Conservation (phyloP, 495 filamentous ascomycete genomes). For the Lindgomyces ingoldianus region DNA sequence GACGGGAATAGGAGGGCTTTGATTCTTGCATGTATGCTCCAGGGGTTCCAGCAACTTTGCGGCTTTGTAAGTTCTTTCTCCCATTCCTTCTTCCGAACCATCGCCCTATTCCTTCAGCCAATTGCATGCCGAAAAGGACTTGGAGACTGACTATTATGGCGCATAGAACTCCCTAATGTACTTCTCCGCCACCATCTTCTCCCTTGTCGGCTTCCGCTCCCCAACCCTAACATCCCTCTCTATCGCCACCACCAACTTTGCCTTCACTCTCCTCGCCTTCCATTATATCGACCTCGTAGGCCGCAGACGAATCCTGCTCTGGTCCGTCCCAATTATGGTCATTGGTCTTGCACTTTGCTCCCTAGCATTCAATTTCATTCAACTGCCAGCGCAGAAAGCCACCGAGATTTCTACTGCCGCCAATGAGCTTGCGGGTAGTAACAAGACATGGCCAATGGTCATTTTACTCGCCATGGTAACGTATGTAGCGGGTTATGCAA, state of each 20-base stretch:
- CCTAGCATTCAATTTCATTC: constrained; percentile 65
- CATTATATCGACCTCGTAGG: constrained; percentile 78
- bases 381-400: constrained; percentile 42
- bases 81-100: not conserved
- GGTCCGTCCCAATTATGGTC: constrained; percentile 83
- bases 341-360: constrained; percentile 67
- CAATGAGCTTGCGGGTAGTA: not conserved
- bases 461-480: constrained; percentile 72
- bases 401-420: not conserved
- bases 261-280: constrained; percentile 76
- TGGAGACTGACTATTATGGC: not conserved
- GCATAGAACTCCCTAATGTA: constrained; percentile 87
- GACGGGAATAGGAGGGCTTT: constrained; percentile 69
- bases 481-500: constrained; percentile 84
- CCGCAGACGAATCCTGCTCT: constrained; percentile 76
- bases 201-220: constrained; percentile 71
- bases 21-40: constrained; percentile 79
- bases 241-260: constrained; percentile 81
- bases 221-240: constrained; percentile 80
- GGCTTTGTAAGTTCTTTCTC: constrained; percentile 68
- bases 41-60: constrained; percentile 85
- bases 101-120: too few species aligned
- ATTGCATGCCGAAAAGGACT: too few species aligned
- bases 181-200: constrained; percentile 89
- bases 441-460: constrained; percentile 44